Conservation (phyloP, 177 flowering plant genomes). For the Telopea speciosissima region DNA sequence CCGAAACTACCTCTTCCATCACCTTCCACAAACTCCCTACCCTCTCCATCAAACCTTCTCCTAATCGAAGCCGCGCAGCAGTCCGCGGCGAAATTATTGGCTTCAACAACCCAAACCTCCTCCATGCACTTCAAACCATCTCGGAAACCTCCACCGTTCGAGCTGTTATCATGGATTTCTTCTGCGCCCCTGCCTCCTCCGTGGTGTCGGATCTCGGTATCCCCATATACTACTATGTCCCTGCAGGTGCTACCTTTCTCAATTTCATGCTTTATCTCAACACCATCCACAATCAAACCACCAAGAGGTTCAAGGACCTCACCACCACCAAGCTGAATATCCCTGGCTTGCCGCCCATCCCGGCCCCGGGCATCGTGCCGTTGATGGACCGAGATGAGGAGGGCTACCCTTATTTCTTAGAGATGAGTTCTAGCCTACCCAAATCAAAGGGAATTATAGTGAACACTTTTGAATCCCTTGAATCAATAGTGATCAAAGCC, state of each 20-base stretch:
- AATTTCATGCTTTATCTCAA: constrained; percentile 6
- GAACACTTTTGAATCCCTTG: constrained; percentile 14
- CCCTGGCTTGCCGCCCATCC: constrained; percentile 13
- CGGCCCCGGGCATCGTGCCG: constrained; percentile 3
- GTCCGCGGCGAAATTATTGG: neutral
- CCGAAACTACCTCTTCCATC: constrained; percentile 1
- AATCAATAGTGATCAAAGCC: constrained; percentile 13
- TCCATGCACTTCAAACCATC: constrained; percentile 9
- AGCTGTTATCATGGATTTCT: constrained; percentile 3
- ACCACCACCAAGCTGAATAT: neutral
- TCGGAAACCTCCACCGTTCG: constrained; percentile 8
- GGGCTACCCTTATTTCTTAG: constrained; percentile 2
- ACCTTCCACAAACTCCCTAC: constrained; percentile 9
- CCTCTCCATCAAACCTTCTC: neutral
- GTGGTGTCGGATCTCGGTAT: constrained; percentile 7
- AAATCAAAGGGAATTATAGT: constrained; percentile 10
- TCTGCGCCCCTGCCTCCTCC: constrained; percentile 2
- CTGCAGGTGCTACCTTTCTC: constrained; percentile 9
- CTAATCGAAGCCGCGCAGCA: neutral
- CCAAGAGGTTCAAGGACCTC: constrained; percentile 7
- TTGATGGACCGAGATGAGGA: neutral
- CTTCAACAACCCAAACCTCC: constrained; percentile 6
- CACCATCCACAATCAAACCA: neutral
- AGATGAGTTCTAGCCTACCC: neutral
- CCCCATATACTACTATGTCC: constrained; percentile 14